phyloP scores from a whole-genome alignment of 148 eudicot species.

The Chenopodium quinoa region DNA sequence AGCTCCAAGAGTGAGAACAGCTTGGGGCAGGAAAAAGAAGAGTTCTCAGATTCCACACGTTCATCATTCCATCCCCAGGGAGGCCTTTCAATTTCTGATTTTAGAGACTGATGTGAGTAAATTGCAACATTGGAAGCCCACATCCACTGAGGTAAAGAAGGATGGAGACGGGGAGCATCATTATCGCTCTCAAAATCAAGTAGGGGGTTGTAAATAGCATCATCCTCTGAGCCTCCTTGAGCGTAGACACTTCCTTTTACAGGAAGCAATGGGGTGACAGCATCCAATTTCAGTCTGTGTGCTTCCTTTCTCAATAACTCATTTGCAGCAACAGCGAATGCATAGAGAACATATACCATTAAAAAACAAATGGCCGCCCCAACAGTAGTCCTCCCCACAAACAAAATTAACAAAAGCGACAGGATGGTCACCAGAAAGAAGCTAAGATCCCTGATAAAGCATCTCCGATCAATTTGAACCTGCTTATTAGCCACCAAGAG shows the following conservation, averaged over 20 bases:
- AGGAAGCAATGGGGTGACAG: slow-evolving; percentile 81
- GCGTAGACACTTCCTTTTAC: slow-evolving; percentile 64
- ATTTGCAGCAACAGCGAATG: slow-evolving; percentile 74
- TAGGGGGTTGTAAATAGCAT: slow-evolving; percentile 54
- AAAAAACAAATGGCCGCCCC: slow-evolving; percentile 57
- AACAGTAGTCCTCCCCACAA: slow-evolving; percentile 58
- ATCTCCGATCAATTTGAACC: slow-evolving; percentile 70
- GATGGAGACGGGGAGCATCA: slow-evolving; percentile 45
- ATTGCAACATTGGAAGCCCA: slow-evolving; percentile 99
- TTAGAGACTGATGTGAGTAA: slow-evolving; percentile 63
- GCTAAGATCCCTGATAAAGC: slow-evolving; percentile 76
- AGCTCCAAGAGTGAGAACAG: slow-evolving; percentile 61
- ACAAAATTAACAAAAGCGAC: slow-evolving; percentile 51
- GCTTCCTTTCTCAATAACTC: slow-evolving; percentile 71
- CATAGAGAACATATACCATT: slow-evolving; percentile 61
- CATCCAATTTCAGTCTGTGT: slow-evolving; percentile 61
- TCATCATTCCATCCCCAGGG: slow-evolving; percentile 97
- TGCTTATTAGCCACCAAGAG: slow-evolving; percentile 60
- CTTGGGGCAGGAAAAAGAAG: slow-evolving; percentile 51
- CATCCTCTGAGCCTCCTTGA: slow-evolving; percentile 49
- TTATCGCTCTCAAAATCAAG: slow-evolving; percentile 64
- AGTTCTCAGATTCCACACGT: slow-evolving; percentile 33
- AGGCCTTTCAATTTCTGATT: slow-evolving; percentile 61
- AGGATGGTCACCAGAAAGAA: slow-evolving; percentile 58
- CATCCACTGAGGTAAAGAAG: slow-evolving; percentile 95